Evolutionary conservation across 306 rosid species (phyloP), one percentile per base, ranked within the genome.

Genomic region (Dalbergia cultrata): DNA sequence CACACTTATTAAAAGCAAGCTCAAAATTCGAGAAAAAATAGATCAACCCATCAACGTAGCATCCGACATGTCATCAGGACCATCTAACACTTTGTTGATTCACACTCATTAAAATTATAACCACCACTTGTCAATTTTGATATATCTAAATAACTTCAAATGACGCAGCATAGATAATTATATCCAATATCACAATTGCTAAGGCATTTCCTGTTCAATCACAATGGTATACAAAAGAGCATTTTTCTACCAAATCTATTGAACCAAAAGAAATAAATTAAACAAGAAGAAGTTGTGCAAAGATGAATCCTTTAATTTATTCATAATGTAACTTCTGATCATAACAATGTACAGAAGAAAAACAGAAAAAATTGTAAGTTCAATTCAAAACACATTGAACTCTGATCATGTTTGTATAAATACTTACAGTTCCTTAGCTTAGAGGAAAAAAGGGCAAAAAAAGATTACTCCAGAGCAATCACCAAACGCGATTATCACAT

Each of bases 341-440:
- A 58, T 63, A 21, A 64, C 45, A 82, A 75, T 85, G 79, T 90
- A 87, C 82, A 90, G 6, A 57, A 61, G 16, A 22, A 56, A 58
- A 17, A 80, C 21, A 13, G 61, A 76, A 67, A 67, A 52, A 10
- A 52, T 66, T 26, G 71, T 26, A 39, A 85, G 34, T 57, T 57
- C 67, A 49, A 50, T 64, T 44, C 58, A 81, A 72, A 81, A 50
- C 76, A 34, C 34, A 22, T 35, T 81, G 34, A 70, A 70, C 18
- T 69, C 49, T 64, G 84, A 69, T 61, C 39, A 16, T 80, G 72
- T 67, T 0, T 59, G 69, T 75, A 54, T 70, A 70, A 57, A 73
- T 90, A 90, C 81, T 90, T 89, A 90, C 90, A 85, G 81, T 84
- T 77, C 78, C 85, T 75, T 58, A 37, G 58, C 39, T 75, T 37